Base-by-base conservation (phyloP, 306 rosid species). In the Sphenostylis stenocarpa region DNA sequence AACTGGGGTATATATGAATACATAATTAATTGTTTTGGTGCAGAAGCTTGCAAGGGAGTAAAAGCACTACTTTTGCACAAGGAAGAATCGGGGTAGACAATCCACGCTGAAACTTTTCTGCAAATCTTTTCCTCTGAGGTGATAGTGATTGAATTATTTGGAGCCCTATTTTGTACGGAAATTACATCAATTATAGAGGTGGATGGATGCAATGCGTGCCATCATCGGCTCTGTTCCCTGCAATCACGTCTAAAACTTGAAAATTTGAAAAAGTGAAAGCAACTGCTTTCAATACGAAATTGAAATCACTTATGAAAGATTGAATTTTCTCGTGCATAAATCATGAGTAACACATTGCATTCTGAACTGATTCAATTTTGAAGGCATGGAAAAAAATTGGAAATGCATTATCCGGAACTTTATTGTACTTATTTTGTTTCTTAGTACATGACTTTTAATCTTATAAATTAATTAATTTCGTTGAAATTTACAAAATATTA, bases 151-250 rank as follows among this genome's bases (percentile, higher is more conserved):
- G 38, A 21, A 76, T 77, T 45, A 69, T 65, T 72, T 60, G 75
- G 39, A 45, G 72, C 29, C 39, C 68, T 33, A 53, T 66, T 80
- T 72, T 81, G 87, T 84, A 61, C 55, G 73, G 51, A 72, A 26
- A 58, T 56, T 44, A 31, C 24, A 20, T 31, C 43, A 6, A 41
- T 29, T 52, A 0, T 43, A 9, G 70, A 58, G 34, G 45, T 28
- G 17, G 73, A 3, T 79, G 44, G 28, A 38, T 26, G 28, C 28
- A 26, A 2, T 26, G 28, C 28, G 43, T 38, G 43, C 2, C 41
- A 1, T 3, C 0, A 38, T 38, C 43, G 9, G 8, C 9, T 38
- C 43, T 38, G 12, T 38, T 11, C 8, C 43, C 12, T 38, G 8
- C 9, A 8, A 9, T 38, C 43, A 2, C 43, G 0, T 38, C 43